Base-by-base conservation (phyloP, 331 rosid genomes). In the Dryas integrifolia region DNA sequence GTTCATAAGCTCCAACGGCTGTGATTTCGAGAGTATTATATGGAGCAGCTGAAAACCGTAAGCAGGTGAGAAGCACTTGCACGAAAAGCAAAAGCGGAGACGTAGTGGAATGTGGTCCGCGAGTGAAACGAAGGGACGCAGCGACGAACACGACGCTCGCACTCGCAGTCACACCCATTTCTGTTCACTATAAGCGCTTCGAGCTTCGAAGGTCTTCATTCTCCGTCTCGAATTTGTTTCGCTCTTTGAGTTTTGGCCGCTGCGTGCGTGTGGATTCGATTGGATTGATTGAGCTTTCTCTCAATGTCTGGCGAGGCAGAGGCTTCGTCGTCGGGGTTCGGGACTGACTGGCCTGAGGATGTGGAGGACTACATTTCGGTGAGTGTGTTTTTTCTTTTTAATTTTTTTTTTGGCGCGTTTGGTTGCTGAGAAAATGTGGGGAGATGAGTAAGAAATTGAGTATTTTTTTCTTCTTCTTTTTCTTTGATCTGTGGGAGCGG, bases 91-190 rank as follows among this genome's bases (percentile, higher is more conserved):
- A 47, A 45, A 46, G 43, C 58, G 46, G 80, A 60, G 68, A 88
- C 97, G 96, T 94, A 82, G 95, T 71, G 77, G 73, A 87, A 70
- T 91, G 72, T 85, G 82, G 97, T 88, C 98, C 97, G 88, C 83
- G 84, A 73, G 85, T 84, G 82, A 46, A 84, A 86, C 77, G 90
- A 88, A 77, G 92, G 89, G 92, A 80, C 80, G 50, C 21, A 74
- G 83, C 80, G 67, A 6, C 76, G 87, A 75, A 82, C 91, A 91
- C 86, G 94, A 74, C 67, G 82, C 79, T 35, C 15, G 77, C 73
- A 26, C 67, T 73, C 30, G 16, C 47, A 30, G 35, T 18, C 41
- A 57, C 61, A 6, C 5, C 43, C 24, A 45, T 50, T 16, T 72
- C 21, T 7, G 12, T 65, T 47, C 46, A 51, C 39, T 51, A 69